Evolutionary conservation across 2,329 filamentous ascomycete genomes (phyloP).

Genomic region (Diaporthe vexans): DNA sequence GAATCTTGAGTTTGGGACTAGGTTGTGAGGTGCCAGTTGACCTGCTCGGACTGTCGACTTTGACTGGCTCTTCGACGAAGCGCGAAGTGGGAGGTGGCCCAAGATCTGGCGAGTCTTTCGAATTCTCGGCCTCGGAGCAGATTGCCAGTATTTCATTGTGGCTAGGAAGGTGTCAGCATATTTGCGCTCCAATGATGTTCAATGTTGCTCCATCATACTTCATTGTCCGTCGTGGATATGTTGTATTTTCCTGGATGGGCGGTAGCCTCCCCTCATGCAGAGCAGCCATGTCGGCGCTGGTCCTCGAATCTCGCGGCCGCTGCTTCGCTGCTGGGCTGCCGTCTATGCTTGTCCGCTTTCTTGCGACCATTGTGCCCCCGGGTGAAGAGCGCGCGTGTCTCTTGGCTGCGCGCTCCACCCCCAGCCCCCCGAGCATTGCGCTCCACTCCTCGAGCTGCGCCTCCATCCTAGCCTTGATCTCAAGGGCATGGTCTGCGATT

Average conservation of each 20-base stretch:
- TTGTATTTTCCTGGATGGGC: constrained; percentile 78
- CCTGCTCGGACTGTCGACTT: constrained; percentile 63
- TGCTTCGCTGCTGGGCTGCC: constrained; percentile 68
- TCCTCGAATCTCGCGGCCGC: constrained; percentile 66
- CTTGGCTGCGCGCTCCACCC: constrained; percentile 70
- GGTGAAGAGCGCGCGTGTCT: constrained; percentile 53
- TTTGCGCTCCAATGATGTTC: not conserved
- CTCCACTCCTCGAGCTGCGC: constrained; percentile 80
- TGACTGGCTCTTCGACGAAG: constrained; percentile 69
- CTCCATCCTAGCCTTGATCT: constrained; percentile 80
- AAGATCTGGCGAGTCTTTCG: constrained; percentile 76
- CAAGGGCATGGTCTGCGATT: constrained; percentile 75
- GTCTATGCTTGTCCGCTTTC: constrained; percentile 58
- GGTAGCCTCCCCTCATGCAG: constrained; percentile 70
- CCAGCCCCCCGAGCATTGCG: constrained; percentile 75
- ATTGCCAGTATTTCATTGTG: constrained; percentile 75
- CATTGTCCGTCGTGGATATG: constrained; percentile 76
- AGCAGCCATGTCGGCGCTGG: constrained; percentile 66
- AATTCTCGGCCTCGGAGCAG: constrained; percentile 61
- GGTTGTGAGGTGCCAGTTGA: constrained; percentile 34
- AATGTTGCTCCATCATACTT: constrained; percentile 64
- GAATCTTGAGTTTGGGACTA: constrained; percentile 39
- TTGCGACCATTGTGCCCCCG: constrained; percentile 57
- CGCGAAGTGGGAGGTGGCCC: constrained; percentile 73
- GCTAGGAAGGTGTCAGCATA: constrained; percentile 56